Conservation (phyloP, 1,284 basidiomycete genomes). For the Tetrapyrgos nigripes region DNA sequence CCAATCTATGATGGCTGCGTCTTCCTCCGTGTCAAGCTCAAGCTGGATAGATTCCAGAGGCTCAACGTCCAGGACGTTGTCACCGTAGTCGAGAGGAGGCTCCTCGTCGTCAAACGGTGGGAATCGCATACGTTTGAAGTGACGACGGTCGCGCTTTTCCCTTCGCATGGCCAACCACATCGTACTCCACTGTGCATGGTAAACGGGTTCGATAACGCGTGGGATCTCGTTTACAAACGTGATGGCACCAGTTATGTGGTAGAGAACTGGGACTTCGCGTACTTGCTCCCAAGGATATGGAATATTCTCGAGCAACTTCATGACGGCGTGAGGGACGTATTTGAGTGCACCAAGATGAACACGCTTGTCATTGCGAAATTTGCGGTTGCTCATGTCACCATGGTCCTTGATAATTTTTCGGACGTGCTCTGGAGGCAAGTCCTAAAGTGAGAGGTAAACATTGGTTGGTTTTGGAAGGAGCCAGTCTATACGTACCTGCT, state of each 20-base stretch:
- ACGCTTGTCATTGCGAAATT: constrained; percentile 98
- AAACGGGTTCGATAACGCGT: constrained; percentile 95
- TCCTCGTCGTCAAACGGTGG: constrained; percentile 99
- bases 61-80: constrained; percentile 98
- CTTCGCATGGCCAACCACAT: constrained; percentile 99
- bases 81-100: constrained; percentile 96
- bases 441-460: constrained; percentile 50
- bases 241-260: constrained; percentile 99
- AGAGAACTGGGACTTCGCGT: constrained; percentile 94
- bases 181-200: constrained; percentile 99
- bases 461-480: constrained; percentile 10
- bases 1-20: constrained; percentile 96
- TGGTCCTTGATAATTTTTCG: constrained; percentile 99
- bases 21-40: constrained; percentile 95
- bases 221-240: constrained; percentile 99
- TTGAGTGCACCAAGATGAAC: constrained; percentile 98
- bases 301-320: constrained; percentile 99
- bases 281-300: constrained; percentile 99
- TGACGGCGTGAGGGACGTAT: constrained; percentile 98
- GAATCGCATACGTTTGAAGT: constrained; percentile 99
- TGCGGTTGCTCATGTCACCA: constrained; percentile 95
- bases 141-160: constrained; percentile 97
- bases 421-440: constrained; percentile 92
- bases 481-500: constrained; percentile 67
- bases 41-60: constrained; percentile 98